Evolutionary conservation across 805 yeast species (phyloP), one percentile per base, ranked within the genome.

Genomic region (Candida manassasensis): DNA sequence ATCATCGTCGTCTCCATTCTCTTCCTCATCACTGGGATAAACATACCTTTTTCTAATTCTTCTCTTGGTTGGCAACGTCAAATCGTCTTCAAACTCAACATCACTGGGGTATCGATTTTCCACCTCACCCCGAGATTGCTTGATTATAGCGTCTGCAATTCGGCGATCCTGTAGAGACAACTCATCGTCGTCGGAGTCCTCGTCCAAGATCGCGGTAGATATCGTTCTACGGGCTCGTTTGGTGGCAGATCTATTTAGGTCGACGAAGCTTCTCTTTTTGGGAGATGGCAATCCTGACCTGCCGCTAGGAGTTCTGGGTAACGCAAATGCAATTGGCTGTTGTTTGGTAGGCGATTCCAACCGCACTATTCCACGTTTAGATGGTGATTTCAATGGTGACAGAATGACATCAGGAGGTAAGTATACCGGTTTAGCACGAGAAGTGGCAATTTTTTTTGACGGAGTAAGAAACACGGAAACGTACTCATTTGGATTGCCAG

Each of bases 221-320:
- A 52, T 40, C 14, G 57, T 54, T 16, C 46, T 46, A 15, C 62
- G 52, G 0, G 84, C 78, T 38, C 71, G 52, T 43, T 68, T 67
- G 17, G 73, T 50, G 2, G 84, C 84, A 2, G 74, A 62, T 28
- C 53, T 50, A 37, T 77, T 74, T 27, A 64, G 42, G 6, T 61
- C 71, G 1, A 49, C 49, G 39, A 55, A 44, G 1, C 64, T 40
- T 44, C 78, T 34, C 34, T 48, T 58, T 36, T 45, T 38, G 3
- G 79, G 79, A 9, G 75, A 68, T 13, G 60, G 59, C 8, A 73
- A 49, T 2, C 75, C 78, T 33, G 65, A 68, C 37, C 68, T 47
- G 1, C 77, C 77, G 39, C 55, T 63, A 1, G 73, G 71, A 3
- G 66, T 57, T 37, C 37, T 59, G 4, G 41, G 52, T 32, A 64